Evolutionary conservation across 75 land plant species (phyloP).

Genomic region (Ceratopteris richardii): DNA sequence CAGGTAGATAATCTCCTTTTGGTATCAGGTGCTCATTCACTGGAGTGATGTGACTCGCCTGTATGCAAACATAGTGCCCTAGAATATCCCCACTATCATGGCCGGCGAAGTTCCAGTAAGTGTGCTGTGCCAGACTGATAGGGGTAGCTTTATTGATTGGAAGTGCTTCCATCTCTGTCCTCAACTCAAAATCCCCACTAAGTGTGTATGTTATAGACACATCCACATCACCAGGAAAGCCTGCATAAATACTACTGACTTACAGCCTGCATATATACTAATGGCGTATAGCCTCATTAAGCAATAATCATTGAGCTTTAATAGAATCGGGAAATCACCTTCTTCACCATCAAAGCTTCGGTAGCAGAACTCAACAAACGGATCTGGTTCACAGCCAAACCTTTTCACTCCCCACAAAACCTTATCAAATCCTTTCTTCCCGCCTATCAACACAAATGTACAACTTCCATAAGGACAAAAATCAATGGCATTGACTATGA

Average conservation of each 20-base stretch:
- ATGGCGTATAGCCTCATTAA: not conserved
- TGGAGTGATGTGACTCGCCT: conserved; percentile 62
- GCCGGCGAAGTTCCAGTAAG: conserved; percentile 91
- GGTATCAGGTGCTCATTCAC: conserved; percentile 63
- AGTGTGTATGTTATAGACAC: conserved; percentile 73
- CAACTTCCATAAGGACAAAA: too few species aligned
- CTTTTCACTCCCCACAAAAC: conserved; percentile 70
- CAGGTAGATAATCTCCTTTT: conserved; percentile 74
- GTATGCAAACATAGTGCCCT: conserved; percentile 54
- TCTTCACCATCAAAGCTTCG: conserved; percentile 88
- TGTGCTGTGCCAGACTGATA: conserved; percentile 81
- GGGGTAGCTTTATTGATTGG: conserved; percentile 81
- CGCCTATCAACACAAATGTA: conserved; percentile 42
- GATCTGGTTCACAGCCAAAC: conserved; percentile 39
- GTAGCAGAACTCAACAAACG: conserved; percentile 81
- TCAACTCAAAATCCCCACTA: conserved; percentile 38
- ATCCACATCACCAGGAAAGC: conserved; percentile 76
- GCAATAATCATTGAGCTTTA: not conserved
- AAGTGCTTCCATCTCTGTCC: conserved; percentile 79
- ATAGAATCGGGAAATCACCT: conserved; percentile 34
- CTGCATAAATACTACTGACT: too few species aligned
- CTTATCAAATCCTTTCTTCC: conserved; percentile 78
- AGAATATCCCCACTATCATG: conserved; percentile 64
- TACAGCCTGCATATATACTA: too few species aligned
- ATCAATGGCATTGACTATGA: not conserved